Percentiles rank a stretch among this genome's conserved stretches.
Evolutionary conservation across 2,329 filamentous ascomycete genomes (phyloP).

Genomic region (Didymella arachidicola): DNA sequence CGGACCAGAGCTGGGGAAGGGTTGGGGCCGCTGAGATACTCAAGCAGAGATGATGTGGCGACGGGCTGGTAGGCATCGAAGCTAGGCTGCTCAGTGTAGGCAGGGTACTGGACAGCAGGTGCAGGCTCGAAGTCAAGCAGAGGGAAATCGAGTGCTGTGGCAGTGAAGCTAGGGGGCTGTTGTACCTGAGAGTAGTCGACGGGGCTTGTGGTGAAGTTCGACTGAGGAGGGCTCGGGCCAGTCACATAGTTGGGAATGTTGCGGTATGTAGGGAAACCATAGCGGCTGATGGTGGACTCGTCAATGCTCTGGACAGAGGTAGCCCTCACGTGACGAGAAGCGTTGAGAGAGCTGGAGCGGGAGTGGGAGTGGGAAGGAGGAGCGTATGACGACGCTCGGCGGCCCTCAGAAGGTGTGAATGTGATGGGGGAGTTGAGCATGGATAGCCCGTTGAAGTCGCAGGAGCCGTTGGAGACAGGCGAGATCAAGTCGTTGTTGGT

Average conservation of each 20-base stretch:
- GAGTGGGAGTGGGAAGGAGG: slow-evolving; percentile 43
- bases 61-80: slow-evolving; percentile 49
- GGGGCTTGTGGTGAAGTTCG: slow-evolving; percentile 51
- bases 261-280: slow-evolving; percentile 85
- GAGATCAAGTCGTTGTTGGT: slow-evolving; percentile 56
- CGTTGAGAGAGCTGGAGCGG: slow-evolving; percentile 70
- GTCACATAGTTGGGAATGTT: slow-evolving; percentile 69
- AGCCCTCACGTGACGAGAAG: slow-evolving; percentile 58
- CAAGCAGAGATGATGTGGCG: slow-evolving; percentile 72
- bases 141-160: slow-evolving; percentile 43
- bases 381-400: slow-evolving; percentile 47
- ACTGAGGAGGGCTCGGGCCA: slow-evolving; percentile 46
- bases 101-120: slow-evolving; percentile 55
- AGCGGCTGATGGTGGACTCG: slow-evolving; percentile 70
- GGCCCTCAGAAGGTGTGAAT: slow-evolving; percentile 50
- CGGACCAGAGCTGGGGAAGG: slow-evolving; percentile 83
- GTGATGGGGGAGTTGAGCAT: slow-evolving; percentile 71
- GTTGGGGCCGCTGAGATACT: slow-evolving; percentile 80
- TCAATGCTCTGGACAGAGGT: slow-evolving; percentile 74
- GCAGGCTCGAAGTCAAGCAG: slow-evolving; percentile 49
- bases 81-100: slow-evolving; percentile 50
- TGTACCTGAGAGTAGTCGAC: slow-evolving; percentile 44
- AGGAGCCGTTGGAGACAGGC: slow-evolving; percentile 54
- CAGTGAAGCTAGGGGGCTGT: slow-evolving; percentile 44
- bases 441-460: slow-evolving; percentile 50